These are phyloP conservation scores for Amaranthus hypochondriacus DNA, from an alignment of 148 eudicot species.

Conservation along the genomic window DNA sequence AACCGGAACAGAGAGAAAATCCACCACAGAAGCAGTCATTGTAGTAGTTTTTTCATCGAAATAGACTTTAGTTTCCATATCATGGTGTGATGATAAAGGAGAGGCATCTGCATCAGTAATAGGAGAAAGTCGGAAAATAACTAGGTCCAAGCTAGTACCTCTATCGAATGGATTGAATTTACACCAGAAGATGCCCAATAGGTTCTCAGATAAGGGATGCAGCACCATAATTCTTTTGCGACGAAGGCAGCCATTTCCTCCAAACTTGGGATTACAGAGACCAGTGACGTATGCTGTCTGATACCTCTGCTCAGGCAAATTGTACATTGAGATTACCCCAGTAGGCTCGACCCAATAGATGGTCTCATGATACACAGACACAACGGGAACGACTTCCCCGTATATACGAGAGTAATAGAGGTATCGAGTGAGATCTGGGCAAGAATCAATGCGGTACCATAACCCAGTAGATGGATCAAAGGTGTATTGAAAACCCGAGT, in stretches of 20 bases:
- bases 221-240: not conserved
- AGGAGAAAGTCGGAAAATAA: not conserved
- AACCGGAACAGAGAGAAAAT: not conserved
- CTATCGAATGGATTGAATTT: not conserved
- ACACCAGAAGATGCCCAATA: not conserved
- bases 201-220: not conserved
- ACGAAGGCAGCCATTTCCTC: not conserved
- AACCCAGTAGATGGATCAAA: not conserved
- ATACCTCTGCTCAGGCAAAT: not conserved
- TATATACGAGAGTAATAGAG: not conserved
- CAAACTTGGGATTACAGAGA: not conserved
- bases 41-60: not conserved
- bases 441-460: not conserved
- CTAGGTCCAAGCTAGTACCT: not conserved
- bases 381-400: not conserved
- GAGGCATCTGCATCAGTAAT: not conserved
- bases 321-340: not conserved
- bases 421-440: not conserved
- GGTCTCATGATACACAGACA: not conserved
- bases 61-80: too few species aligned
- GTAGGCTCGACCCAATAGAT: not conserved
- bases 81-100: not conserved
- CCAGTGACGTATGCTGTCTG: not conserved
- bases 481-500: not conserved
- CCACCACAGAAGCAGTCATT: constrained; percentile 1